A percentile compares a stretch with the other conserved stretches of the same genome.
phyloP scores from a whole-genome alignment of 2,329 filamentous ascomycete genomes.

The Stylonectria norvegica region DNA sequence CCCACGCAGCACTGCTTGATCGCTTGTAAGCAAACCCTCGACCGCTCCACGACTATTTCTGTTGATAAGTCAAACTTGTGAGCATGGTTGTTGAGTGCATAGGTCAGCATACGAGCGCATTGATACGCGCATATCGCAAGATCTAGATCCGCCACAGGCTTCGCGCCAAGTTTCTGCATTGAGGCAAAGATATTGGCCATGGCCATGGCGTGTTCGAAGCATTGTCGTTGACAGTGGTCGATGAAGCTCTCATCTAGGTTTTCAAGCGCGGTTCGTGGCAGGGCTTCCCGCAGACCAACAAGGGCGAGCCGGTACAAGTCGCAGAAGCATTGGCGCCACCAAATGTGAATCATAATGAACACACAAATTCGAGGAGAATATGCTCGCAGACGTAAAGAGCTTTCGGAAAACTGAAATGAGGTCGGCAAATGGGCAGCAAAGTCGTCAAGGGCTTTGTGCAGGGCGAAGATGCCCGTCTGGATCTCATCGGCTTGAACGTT shows the following conservation, averaged over 20 bases:
- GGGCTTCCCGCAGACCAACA: conserved; percentile 48
- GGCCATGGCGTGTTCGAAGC: conserved; percentile 51
- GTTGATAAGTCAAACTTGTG: conserved; percentile 42
- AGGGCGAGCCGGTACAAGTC: conserved; percentile 55
- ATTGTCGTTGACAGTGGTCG: conserved; percentile 47
- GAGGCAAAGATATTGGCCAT: conserved; percentile 55
- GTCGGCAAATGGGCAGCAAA: conserved; percentile 52
- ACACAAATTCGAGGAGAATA: conserved; percentile 56
- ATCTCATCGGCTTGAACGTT: conserved; percentile 43
- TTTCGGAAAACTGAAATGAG: conserved; percentile 57
- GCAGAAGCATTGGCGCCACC: conserved; percentile 57
- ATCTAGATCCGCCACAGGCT: conserved; percentile 53
- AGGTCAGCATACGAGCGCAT: conserved; percentile 51
- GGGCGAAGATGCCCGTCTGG: conserved; percentile 41
- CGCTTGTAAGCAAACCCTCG: conserved; percentile 48
- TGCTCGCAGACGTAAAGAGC: conserved; percentile 52
- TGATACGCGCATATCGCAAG: conserved; percentile 55
- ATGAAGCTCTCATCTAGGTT: conserved; percentile 49
- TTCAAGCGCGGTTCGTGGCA: conserved; percentile 42
- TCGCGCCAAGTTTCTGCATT: conserved; percentile 49
- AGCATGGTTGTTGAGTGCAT: conserved; percentile 45
- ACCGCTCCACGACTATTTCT: conserved; percentile 48
- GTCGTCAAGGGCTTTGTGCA: conserved; percentile 48
- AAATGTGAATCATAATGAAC: conserved; percentile 58
- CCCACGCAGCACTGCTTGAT: conserved; percentile 50